Evolutionary conservation across 2,329 filamentous ascomycete genomes (phyloP).

Genomic region (Knufia fluminis): DNA sequence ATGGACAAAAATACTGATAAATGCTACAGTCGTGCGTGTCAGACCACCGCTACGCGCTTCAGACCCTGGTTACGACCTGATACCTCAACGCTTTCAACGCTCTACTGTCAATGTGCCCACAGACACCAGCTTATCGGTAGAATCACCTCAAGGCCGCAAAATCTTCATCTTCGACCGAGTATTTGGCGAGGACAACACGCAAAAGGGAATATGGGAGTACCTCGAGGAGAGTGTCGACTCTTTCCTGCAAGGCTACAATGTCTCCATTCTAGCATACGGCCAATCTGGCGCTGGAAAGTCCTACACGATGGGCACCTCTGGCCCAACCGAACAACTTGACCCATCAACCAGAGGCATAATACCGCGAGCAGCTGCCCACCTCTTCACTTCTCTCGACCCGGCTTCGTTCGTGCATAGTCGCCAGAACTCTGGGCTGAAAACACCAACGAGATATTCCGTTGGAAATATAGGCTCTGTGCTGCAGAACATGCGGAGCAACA

Average conservation of each 20-base stretch:
- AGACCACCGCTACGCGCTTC: conserved; percentile 72
- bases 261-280: conserved; percentile 90
- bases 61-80: conserved; percentile 89
- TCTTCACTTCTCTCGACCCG: conserved; percentile 80
- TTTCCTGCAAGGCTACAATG: conserved; percentile 95
- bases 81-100: conserved; percentile 88
- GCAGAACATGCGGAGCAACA: conserved; percentile 32
- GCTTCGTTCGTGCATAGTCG: conserved; percentile 43
- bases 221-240: conserved; percentile 79
- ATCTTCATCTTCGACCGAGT: conserved; percentile 95
- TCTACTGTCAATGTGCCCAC: conserved; percentile 86
- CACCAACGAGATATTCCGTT: conserved; percentile 69
- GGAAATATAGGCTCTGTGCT: conserved; percentile 37
- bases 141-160: conserved; percentile 85
- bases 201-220: conserved; percentile 92
- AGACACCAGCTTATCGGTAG: conserved; percentile 74
- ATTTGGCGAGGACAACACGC: conserved; percentile 71
- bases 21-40: conserved; percentile 68
- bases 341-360: conserved; percentile 80
- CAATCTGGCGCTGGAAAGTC: conserved; percentile 97
- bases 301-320: conserved; percentile 96
- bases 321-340: conserved; percentile 66
- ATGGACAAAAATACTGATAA: background rate
- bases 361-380: conserved; percentile 71
- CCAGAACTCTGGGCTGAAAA: conserved; percentile 64